Conservation (phyloP, 306 rosid genomes). For the Dryas octopetala region DNA sequence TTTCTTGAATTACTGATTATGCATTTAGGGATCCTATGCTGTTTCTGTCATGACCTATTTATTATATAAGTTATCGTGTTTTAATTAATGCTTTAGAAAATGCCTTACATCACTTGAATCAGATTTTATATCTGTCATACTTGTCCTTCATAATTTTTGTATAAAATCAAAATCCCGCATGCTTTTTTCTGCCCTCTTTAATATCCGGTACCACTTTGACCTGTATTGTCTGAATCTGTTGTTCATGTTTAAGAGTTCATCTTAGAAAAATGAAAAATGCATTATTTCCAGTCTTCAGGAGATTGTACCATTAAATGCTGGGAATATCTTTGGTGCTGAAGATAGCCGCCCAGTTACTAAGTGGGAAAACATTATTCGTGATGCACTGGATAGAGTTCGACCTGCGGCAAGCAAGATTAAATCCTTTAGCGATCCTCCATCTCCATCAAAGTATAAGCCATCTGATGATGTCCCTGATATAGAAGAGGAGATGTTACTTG, state of each 20-base stretch:
- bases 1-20: slow-evolving; percentile 10
- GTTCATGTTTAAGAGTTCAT: slow-evolving; percentile 6
- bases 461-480: slow-evolving; percentile 53
- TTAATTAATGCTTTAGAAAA: slow-evolving; percentile 5
- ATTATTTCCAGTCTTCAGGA: slow-evolving; percentile 77
- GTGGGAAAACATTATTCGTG: slow-evolving; percentile 83
- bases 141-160: slow-evolving; percentile 3
- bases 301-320: slow-evolving; percentile 90
- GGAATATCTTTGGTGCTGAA: slow-evolving; percentile 84
- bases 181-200: slow-evolving; percentile 5
- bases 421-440: slow-evolving; percentile 89
- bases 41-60: slow-evolving; percentile 9
- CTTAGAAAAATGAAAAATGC: slow-evolving; percentile 16
- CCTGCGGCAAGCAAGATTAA: slow-evolving; percentile 50
- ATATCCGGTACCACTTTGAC: slow-evolving; percentile 6
- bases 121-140: neutral
- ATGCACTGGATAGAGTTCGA: slow-evolving; percentile 64
- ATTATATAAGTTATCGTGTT: neutral
- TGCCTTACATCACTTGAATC: neutral
- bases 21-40: slow-evolving; percentile 9
- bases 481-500: slow-evolving; percentile 69
- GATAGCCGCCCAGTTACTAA: slow-evolving; percentile 69
- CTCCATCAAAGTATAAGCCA: slow-evolving; percentile 86
- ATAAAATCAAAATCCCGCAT: neutral
- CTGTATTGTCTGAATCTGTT: slow-evolving; percentile 21